Base-by-base conservation (phyloP, 441 rosid genomes). In the Adansonia gregorii region DNA sequence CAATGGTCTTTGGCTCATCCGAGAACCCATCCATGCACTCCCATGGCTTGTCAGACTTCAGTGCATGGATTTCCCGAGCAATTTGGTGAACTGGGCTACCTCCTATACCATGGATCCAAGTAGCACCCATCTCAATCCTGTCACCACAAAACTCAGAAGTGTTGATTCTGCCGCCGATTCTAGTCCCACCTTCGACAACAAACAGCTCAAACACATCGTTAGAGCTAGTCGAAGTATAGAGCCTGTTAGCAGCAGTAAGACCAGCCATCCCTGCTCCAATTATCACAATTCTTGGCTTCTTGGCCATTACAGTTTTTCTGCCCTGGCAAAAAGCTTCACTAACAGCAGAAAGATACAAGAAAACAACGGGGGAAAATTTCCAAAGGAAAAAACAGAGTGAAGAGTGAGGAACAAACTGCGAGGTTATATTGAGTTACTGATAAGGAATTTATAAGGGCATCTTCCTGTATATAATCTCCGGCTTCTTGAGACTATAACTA, bases 241-340 rank as follows among this genome's bases (percentile, higher is more conserved):
- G 97, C 87, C 83, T 90, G 93, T 94, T 90, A 2, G 99, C 98
- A 54, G 97, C 99, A 1, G 98, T 90, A 9, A 96, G 91, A 76
- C 98, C 98, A 14, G 99, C 92, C 98, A 96, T 96, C 86, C 99
- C 98, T 6, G 98, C 99, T 58, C 98, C 99, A 65, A 96, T 82
- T 35, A 96, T 93, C 41, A 94, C 97, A 71, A 96, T 86, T 89
- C 88, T 94, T 63, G 97, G 94, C 89, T 94, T 96, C 88, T 89
- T 91, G 49, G 85, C 92, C 97, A 91, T 95, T 84, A 81, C 85
- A 70, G 75, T 79, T 27, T 35, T 41, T 67, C 71, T 46, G 39
- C n/a, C 61, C 8, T 43, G 67, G 1, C 39, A 35, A 17, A 43
- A 71, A 79, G 74, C 80, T 80, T 80, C 17, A 67, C 6, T 2